Base-by-base conservation (phyloP, 768 basidiomycete species). In the Tulasnella sp. region DNA sequence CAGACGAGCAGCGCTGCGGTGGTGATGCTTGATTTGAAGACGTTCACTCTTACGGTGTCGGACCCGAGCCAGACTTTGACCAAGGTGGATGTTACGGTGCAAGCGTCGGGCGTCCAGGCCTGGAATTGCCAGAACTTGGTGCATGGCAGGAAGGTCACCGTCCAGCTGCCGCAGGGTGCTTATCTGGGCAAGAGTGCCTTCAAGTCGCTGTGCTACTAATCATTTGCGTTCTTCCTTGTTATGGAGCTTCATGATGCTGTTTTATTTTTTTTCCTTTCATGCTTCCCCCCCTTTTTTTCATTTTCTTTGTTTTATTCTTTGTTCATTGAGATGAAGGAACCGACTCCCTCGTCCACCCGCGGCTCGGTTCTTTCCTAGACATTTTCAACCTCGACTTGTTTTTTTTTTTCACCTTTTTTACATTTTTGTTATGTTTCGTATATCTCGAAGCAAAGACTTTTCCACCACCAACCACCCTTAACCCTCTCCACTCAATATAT, bases 41-140 rank as follows among this genome's bases (percentile, higher is more conserved):
- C 86, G 1, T 86, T 88, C 44, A 85, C 85, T n/a, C 80, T 93
- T 42, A 89, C 88, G 0, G 87, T 92, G 16, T 89, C 92, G 0
- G 92, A 93, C 83, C 92, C 92, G 9, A 91, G 91, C 1, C 92
- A 93, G 83, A 86, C 10, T 2, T 52, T 84, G 71, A 44, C 42
- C 4, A 52, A 44, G 36, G 73, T 73, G 34, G 71, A 42, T 6
- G 21, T 79, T 1, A 74, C 71, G 44, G 56, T 76, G 18, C 2
- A 40, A 16, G 38, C 73, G 39, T n/a, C 38, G 39, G 38, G 16
- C 24, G 24, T 40, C 14, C 6, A 12, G 2, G 34, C 42, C n/a
- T 31, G 19, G 5, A 74, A 74, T 12, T 74, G 73, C 27, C 24
- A 4, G 0, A 19, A 8, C 6, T 9, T 74, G 39, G n/a, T 40